Percentiles rank a stretch among this genome's conserved stretches.
phyloP scores from a whole-genome alignment of 2,329 filamentous ascomycete genomes.

The Periglandula ipomoeae region DNA sequence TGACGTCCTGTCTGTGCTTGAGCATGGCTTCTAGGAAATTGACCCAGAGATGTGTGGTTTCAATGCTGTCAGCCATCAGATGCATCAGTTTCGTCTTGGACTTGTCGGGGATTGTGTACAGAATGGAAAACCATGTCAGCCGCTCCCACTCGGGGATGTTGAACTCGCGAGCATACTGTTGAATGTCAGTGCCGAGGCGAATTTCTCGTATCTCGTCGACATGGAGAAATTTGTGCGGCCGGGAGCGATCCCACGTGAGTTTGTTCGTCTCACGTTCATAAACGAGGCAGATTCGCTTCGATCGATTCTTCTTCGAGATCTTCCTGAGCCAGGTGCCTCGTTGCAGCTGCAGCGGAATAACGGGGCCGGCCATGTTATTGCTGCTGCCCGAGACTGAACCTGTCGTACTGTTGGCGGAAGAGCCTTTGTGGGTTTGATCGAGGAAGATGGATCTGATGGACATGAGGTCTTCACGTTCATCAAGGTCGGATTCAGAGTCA shows the following conservation, averaged over 20 bases:
- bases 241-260: slow-evolving; percentile 75
- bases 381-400: slow-evolving; percentile 36
- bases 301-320: slow-evolving; percentile 72
- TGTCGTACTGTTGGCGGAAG: slow-evolving; percentile 38
- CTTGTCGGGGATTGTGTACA: slow-evolving; percentile 71
- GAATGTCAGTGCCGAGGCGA: slow-evolving; percentile 70
- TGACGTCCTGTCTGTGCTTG: slow-evolving; percentile 77
- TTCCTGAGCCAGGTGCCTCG: slow-evolving; percentile 73
- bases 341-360: slow-evolving; percentile 67
- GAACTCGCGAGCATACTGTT: slow-evolving; percentile 82
- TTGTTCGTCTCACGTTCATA: slow-evolving; percentile 78
- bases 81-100: slow-evolving; percentile 83
- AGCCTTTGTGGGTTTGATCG: slow-evolving; percentile 36
- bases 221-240: slow-evolving; percentile 77
- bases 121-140: slow-evolving; percentile 76
- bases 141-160: slow-evolving; percentile 59
- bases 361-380: slow-evolving; percentile 50
- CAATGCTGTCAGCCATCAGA: slow-evolving; percentile 67
- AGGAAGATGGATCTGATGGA: slow-evolving; percentile 29
- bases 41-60: slow-evolving; percentile 71
- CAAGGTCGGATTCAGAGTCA: slow-evolving; percentile 50
- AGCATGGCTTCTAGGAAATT: slow-evolving; percentile 75
- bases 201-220: slow-evolving; percentile 95
- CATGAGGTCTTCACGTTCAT: slow-evolving; percentile 36
- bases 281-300: slow-evolving; percentile 59